Base-by-base conservation (phyloP, 768 basidiomycete species). In the Pluteus cervinus region DNA sequence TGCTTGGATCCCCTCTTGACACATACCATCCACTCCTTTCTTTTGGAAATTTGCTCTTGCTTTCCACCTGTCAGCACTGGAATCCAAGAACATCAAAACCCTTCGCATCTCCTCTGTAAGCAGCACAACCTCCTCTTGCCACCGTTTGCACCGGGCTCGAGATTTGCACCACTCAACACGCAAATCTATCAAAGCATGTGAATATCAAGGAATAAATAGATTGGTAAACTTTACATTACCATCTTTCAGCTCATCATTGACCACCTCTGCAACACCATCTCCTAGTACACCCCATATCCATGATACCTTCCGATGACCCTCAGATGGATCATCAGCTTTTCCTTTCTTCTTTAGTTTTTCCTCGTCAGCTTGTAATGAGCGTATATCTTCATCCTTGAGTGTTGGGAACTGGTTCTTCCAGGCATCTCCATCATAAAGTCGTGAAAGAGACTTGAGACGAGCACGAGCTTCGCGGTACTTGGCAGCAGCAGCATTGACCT, bases 211-310 rank as follows among this genome's bases (percentile, higher is more conserved):
- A n/a, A n/a, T n/a, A n/a, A n/a, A n/a, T n/a, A n/a, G n/a, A n/a
- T n/a, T n/a, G n/a, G n/a, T n/a, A n/a, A n/a, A n/a, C n/a, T n/a
- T n/a, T n/a, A n/a, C n/a, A n/a, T n/a, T n/a, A n/a, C n/a, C 10
- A 7, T 16, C 3, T 6, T 37, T 3, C 36, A 18, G 11, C 11
- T 28, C 24, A 28, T 37, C 36, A n/a, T n/a, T n/a, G n/a, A n/a
- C n/a, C n/a, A n/a, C n/a, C n/a, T n/a, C n/a, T n/a, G n/a, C n/a
- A n/a, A n/a, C n/a, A n/a, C n/a, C n/a, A 28, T 28, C 24, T 5
- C 26, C 36, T 25, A 28, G 29, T 37, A 24, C 36, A 4, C 36
- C 29, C 36, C 36, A 37, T 6, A 37, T 37, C 24, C 36, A 37
- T 5, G 36, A 28, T 14, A 37, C n/a, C n/a, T n/a, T n/a, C n/a